Percentiles rank a stretch among this genome's conserved stretches.
Evolutionary conservation across 352 stramenopile species (phyloP).

Genomic region (Phytophthora tubulina): DNA sequence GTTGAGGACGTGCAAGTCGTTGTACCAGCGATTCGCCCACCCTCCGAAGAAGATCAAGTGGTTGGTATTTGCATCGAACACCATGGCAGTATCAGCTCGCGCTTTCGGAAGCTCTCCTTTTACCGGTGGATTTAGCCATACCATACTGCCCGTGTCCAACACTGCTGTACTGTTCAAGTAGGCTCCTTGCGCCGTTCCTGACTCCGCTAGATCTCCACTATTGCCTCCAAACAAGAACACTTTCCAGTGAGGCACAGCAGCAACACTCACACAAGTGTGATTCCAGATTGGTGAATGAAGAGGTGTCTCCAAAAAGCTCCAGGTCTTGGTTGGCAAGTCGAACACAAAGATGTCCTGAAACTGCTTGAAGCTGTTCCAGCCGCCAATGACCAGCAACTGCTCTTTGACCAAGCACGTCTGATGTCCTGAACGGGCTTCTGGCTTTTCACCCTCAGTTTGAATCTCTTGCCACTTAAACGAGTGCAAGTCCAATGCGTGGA

Average conservation of each 20-base stretch:
- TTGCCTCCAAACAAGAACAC: slow-evolving; percentile 98
- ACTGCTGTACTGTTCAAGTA: slow-evolving; percentile 93
- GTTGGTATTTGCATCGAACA: slow-evolving; percentile 93
- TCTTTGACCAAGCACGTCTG: slow-evolving; percentile 92
- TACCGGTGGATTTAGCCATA: slow-evolving; percentile 71
- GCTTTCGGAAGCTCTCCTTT: slow-evolving; percentile 86
- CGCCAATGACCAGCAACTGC: slow-evolving; percentile 95
- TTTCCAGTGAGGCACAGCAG: slow-evolving; percentile 97
- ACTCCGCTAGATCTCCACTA: slow-evolving; percentile 92
- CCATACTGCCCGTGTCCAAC: slow-evolving; percentile 92
- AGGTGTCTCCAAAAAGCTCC: slow-evolving; percentile 73
- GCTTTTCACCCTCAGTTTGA: slow-evolving; percentile 88
- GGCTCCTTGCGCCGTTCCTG: slow-evolving; percentile 85
- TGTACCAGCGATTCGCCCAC: slow-evolving; percentile 97
- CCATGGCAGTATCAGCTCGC: slow-evolving; percentile 94
- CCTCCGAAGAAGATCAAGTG: slow-evolving; percentile 96
- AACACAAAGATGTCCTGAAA: slow-evolving; percentile 97
- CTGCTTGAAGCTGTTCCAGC: slow-evolving; percentile 96
- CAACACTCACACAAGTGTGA: slow-evolving; percentile 94
- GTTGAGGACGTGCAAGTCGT: slow-evolving; percentile 93
- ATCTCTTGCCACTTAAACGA: slow-evolving; percentile 94
- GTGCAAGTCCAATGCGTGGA: slow-evolving; percentile 92
- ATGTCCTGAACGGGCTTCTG: slow-evolving; percentile 94
- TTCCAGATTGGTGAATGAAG: slow-evolving; percentile 92
- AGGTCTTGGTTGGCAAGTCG: slow-evolving; percentile 88